Evolutionary conservation across 768 basidiomycete species (phyloP).

Genomic region (Leccinum boreale): DNA sequence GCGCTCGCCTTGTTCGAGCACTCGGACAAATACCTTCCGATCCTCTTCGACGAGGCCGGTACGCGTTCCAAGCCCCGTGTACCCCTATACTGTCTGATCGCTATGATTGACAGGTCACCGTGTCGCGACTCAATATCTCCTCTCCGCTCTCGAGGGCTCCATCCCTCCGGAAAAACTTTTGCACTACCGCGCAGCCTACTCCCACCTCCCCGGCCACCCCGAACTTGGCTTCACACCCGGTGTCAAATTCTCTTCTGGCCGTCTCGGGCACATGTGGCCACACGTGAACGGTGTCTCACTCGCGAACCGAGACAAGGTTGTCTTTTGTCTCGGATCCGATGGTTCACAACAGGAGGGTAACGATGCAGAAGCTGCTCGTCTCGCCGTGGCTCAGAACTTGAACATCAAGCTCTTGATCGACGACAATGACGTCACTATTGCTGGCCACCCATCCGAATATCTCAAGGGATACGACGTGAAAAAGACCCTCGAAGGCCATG

Average conservation of each 20-base stretch:
- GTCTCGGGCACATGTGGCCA: conserved; percentile 90
- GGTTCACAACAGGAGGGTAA: conserved; percentile 92
- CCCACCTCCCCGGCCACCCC: conserved; percentile 85
- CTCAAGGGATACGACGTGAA: conserved; percentile 71
- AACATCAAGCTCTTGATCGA: conserved; percentile 88
- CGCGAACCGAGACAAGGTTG: conserved; percentile 70
- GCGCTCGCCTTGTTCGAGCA: conserved; percentile 70
- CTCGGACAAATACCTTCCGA: conserved; percentile 58
- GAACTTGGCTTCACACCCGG: conserved; percentile 90
- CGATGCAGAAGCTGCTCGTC: conserved; percentile 84
- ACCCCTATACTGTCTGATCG: neutral
- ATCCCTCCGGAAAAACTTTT: conserved; percentile 74
- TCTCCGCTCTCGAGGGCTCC: conserved; percentile 72
- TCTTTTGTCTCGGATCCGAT: conserved; percentile 85
- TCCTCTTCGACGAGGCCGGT: conserved; percentile 84
- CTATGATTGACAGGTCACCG: conserved; percentile 59
- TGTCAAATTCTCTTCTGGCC: conserved; percentile 91
- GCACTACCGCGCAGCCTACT: conserved; percentile 82
- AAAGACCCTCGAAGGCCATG: conserved; percentile 78
- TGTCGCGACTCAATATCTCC: conserved; percentile 86
- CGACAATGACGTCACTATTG: conserved; percentile 89
- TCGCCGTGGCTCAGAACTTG: conserved; percentile 79
- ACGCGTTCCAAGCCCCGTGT: conserved; percentile 18
- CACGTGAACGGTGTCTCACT: conserved; percentile 82
- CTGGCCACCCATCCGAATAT: conserved; percentile 87